Percentiles rank a stretch among this genome's conserved stretches.
phyloP scores from a whole-genome alignment of 257 asterid species.

The Vinca minor region DNA sequence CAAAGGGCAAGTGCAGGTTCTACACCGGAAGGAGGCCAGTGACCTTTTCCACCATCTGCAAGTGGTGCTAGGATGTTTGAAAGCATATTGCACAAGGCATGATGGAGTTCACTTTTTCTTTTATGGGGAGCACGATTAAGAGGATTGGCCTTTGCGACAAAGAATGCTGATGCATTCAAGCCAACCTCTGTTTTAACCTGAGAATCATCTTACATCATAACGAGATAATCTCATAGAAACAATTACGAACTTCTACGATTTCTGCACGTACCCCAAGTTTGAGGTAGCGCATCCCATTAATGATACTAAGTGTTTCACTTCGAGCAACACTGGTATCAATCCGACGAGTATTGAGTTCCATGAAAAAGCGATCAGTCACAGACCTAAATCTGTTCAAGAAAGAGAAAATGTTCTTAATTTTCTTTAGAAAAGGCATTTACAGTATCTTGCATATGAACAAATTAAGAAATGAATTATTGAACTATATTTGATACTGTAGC shows the following conservation, averaged over 20 bases:
- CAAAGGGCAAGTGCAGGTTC: constrained; percentile 94
- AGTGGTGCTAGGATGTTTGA: constrained; percentile 92
- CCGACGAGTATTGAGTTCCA: constrained; percentile 92
- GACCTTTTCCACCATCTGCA: constrained; percentile 94
- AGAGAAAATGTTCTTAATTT: constrained; percentile 16
- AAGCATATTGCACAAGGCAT: constrained; percentile 98
- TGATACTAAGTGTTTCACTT: constrained; percentile 93
- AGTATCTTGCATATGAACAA: constrained; percentile 8
- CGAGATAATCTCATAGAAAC: constrained; percentile 21
- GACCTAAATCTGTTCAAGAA: constrained; percentile 82
- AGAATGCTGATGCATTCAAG: constrained; percentile 95
- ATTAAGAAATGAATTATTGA: not conserved
- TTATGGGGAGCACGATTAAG: constrained; percentile 90
- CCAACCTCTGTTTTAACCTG: constrained; percentile 98
- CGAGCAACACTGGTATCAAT: constrained; percentile 89
- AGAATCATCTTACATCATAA: constrained; percentile 31
- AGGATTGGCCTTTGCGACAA: constrained; percentile 98
- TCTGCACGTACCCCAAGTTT: constrained; percentile 82
- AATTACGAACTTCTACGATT: constrained; percentile 12
- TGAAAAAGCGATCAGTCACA: constrained; percentile 97
- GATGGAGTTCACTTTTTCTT: constrained; percentile 95
- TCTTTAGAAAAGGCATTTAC: constrained; percentile 9
- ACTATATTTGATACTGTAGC: not conserved
- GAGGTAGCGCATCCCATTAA: constrained; percentile 96
- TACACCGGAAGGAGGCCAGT: constrained; percentile 95